phyloP scores from a whole-genome alignment of 108 stramenopile genomes.

The Fragilaria crotonensis region DNA sequence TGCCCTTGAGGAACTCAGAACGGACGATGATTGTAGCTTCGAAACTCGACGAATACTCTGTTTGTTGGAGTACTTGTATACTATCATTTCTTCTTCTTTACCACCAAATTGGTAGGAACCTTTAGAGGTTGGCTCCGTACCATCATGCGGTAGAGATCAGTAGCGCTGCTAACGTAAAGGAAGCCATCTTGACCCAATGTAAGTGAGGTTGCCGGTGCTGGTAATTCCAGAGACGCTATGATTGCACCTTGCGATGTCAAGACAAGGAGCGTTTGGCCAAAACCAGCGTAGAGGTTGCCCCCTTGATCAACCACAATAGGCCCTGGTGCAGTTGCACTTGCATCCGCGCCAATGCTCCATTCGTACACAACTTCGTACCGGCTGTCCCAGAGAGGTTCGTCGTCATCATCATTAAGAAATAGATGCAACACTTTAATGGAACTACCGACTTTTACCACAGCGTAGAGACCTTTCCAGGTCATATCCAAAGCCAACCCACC shows the following conservation, averaged over 20 bases:
- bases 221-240: slow-evolving; percentile 7
- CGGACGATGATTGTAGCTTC: no score
- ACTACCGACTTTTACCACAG: no score
- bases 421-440: not conserved
- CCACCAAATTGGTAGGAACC: slow-evolving; percentile 34
- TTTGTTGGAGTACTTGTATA: no score
- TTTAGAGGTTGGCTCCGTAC: slow-evolving; percentile 26
- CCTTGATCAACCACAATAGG: slow-evolving; percentile 40
- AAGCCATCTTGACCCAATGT: slow-evolving; percentile 64
- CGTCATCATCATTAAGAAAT: slow-evolving; percentile 28
- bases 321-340: slow-evolving; percentile 15
- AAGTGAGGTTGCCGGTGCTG: slow-evolving; percentile 14
- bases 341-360: not conserved
- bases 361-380: no score
- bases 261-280: slow-evolving; percentile 24
- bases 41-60: no score
- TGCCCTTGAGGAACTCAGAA: no score
- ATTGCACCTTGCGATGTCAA: slow-evolving; percentile 9
- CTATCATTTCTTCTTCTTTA: no score
- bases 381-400: no score
- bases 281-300: slow-evolving; percentile 42
- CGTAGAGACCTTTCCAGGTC: slow-evolving; percentile 24
- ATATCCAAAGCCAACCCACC: slow-evolving; percentile 49
- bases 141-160: slow-evolving; percentile 34
- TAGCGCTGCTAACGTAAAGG: slow-evolving; percentile 44